Conservation (phyloP, 805 yeast genomes). For the Metschnikowia rubicola region DNA sequence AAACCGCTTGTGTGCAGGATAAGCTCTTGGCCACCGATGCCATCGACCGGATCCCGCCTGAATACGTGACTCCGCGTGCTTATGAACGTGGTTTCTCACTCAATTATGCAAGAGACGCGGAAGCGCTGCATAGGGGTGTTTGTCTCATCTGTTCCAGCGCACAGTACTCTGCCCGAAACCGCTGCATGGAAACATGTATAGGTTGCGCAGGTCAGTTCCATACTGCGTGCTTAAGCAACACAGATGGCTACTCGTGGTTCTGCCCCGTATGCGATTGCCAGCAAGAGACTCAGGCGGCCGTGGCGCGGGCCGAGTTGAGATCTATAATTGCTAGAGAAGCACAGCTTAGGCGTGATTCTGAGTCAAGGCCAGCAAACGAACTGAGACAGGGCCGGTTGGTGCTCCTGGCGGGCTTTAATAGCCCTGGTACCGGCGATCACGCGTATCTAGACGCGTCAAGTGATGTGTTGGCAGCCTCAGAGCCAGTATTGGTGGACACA, state of each 20-base stretch:
- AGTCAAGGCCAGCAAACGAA: too few relatives aligned
- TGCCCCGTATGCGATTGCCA: conserved; percentile 51
- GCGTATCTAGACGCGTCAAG: too few relatives aligned
- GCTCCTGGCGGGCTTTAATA: too few relatives aligned
- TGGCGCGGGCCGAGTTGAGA: too few relatives aligned
- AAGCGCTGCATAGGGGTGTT: conserved; percentile 19
- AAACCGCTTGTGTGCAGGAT: conserved; percentile 26
- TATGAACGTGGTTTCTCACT: background rate
- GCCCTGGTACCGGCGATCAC: too few relatives aligned
- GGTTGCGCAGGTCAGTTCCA: conserved; percentile 42
- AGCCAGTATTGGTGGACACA: too few relatives aligned
- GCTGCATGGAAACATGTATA: conserved; percentile 25
- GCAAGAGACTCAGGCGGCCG: conserved; percentile 26
- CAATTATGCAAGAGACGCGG: background rate
- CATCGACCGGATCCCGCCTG: conserved; percentile 35
- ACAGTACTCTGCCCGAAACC: conserved; percentile 22
- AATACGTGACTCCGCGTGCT: conserved; percentile 27
- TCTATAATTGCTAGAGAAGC: too few relatives aligned
- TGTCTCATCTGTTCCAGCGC: conserved; percentile 36
- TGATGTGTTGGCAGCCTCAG: too few relatives aligned
- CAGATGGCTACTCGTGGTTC: conserved; percentile 31
- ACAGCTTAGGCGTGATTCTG: too few relatives aligned
- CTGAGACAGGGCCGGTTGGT: too few relatives aligned
- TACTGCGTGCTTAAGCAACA: conserved; percentile 35
- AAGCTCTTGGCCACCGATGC: conserved; percentile 33